phyloP scores from a whole-genome alignment of 2,329 filamentous ascomycete species.

The Fusarium metavorans region DNA sequence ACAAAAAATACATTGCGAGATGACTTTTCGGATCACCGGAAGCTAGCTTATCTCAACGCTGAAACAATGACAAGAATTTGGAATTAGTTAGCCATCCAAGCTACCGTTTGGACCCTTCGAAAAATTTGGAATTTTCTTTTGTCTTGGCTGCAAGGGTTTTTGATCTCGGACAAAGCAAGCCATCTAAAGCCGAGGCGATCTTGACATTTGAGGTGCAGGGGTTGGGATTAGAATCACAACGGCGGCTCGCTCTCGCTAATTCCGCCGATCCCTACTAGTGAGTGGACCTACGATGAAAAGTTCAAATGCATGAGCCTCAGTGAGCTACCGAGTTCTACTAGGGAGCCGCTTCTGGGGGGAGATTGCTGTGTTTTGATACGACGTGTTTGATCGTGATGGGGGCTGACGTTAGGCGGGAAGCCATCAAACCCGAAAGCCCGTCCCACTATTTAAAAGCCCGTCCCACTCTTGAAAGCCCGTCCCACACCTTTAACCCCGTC shows the following conservation, averaged over 20 bases:
- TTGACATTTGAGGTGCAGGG: not conserved
- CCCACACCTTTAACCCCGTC: not conserved
- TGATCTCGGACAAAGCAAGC: not conserved
- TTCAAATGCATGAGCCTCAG: not conserved
- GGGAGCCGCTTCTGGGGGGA: not conserved
- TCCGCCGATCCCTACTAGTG: not conserved
- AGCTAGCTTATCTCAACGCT: not conserved
- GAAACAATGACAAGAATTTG: not conserved
- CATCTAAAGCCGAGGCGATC: not conserved
- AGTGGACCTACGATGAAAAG: not conserved
- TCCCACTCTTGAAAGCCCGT: not conserved
- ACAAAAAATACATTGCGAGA: not conserved
- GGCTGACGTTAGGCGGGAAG: not conserved
- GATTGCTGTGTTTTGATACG: not conserved
- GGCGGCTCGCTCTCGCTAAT: not conserved
- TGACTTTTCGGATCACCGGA: not conserved
- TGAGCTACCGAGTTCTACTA: not conserved
- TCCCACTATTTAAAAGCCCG: not conserved
- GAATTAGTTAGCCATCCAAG: not conserved
- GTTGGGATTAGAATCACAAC: not conserved
- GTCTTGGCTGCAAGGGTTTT: not conserved
- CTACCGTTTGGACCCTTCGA: too few relatives aligned
- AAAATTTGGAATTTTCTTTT: not conserved
- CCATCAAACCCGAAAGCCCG: not conserved
- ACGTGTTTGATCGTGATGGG: not conserved